Base-by-base conservation (phyloP, 1,139 yeast genomes). In the Sugiyamaella novakii region DNA sequence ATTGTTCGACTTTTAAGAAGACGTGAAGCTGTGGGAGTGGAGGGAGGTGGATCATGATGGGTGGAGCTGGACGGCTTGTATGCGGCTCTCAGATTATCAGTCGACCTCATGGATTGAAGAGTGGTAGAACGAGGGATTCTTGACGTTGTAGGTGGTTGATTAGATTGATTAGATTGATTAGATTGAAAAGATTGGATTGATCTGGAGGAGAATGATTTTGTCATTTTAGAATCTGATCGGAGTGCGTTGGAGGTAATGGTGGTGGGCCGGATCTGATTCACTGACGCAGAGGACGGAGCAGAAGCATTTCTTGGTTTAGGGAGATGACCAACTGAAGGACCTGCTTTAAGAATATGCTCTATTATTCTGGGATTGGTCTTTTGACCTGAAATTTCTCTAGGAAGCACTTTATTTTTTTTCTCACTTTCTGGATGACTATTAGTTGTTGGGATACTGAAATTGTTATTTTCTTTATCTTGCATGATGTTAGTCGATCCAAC, bases 371-470 rank as follows among this genome's bases (percentile, higher is more conserved):
- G 30, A 27, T 27, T 27, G 3, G 33, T 38, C 18, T n/a, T 38
- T 5, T 27, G 33, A 10, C 25, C 15, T 3, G 29, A 30, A 12
- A 22, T 15, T 6, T 30, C 30, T 41, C 34, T 39, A 33, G 57
- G 57, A n/a, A 54, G 49, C 30, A 34, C 36, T 40, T 49, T 52
- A 18, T 51, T 49, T 46, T 51, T 36, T 4, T 50, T 43, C 28
- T 55, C 54, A 21, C 52, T 55, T 27, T 43, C 22, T 14, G 41
- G 39, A 19, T 47, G 12, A n/a, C n/a, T n/a, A n/a, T n/a, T n/a
- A n/a, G n/a, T n/a, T n/a, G n/a, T n/a, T n/a, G n/a, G n/a, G n/a
- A n/a, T n/a, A 27, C 25, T 7, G 17, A 12, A 19, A 29, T 12
- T 19, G 10, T 40, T 27, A 7, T 40, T 30, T 10, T 41, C 30